Evolutionary conservation across 441 rosid genomes (phyloP).

Genomic region (Hura crepitans): DNA sequence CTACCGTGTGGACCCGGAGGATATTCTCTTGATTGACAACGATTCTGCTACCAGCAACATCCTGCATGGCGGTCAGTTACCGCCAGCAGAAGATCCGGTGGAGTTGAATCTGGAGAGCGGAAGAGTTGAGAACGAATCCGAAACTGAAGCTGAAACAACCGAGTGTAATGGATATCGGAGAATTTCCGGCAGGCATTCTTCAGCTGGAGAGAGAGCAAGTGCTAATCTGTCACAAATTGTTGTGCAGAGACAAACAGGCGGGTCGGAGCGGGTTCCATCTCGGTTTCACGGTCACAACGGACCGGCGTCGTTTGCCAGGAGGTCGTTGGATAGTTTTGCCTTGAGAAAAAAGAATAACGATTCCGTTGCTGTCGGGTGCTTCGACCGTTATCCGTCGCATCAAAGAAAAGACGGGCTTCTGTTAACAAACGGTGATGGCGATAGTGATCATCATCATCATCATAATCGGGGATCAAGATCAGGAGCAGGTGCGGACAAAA

Average conservation of each 20-base stretch:
- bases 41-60: conserved; percentile 15
- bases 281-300: not conserved
- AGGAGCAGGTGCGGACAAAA: conserved; percentile 19
- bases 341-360: conserved; percentile 23
- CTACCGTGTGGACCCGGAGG: conserved; percentile 83
- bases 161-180: conserved; percentile 27
- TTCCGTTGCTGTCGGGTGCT: conserved; percentile 38
- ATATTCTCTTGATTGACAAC: conserved; percentile 51
- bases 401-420: conserved; percentile 61
- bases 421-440: conserved; percentile 8
- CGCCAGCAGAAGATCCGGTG: conserved; percentile 3
- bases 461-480: not conserved
- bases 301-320: conserved; percentile 30
- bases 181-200: too few relatives aligned
- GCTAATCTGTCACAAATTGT: conserved; percentile 18
- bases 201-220: too few relatives aligned
- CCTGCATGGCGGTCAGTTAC: conserved; percentile 25
- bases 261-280: conserved; percentile 12
- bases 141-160: not conserved
- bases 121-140: not conserved
- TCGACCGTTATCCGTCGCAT: conserved; percentile 41
- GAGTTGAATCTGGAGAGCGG: conserved; percentile 10
- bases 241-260: conserved; percentile 1
- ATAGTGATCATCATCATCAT: not conserved
- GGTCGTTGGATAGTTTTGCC: conserved; percentile 49